Conservation (phyloP, 768 basidiomycete species). For the Hericium coralloides region DNA sequence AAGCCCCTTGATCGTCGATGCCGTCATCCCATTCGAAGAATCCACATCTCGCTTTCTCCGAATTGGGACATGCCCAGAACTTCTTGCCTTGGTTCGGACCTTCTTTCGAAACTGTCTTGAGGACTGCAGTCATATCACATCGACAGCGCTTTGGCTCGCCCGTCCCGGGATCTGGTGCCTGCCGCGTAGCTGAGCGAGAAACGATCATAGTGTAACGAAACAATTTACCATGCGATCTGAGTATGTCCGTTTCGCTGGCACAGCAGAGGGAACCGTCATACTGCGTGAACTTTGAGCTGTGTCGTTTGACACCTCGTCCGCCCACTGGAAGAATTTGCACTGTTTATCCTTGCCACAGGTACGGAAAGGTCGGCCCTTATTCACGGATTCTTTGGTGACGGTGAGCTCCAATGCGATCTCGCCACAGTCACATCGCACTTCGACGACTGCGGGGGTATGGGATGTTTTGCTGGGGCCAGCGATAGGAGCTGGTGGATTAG, state of each 20-base stretch:
- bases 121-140: neutral
- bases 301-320: neutral
- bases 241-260: neutral
- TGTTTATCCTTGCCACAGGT: neutral
- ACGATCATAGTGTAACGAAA: neutral
- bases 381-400: neutral
- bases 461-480: neutral
- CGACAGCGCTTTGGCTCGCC: neutral
- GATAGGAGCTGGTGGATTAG: neutral
- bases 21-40: neutral
- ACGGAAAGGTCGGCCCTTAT: neutral
- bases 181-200: neutral
- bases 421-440: neutral
- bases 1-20: too few relatives aligned
- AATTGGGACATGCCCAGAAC: neutral
- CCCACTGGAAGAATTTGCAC: neutral
- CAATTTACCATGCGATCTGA: neutral
- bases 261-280: neutral
- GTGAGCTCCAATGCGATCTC: neutral
- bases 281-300: neutral
- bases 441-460: neutral
- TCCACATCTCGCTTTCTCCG: neutral
- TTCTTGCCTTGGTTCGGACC: constrained; percentile 3
- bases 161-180: neutral
- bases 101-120: constrained; percentile 5